A percentile compares a stretch with the other conserved stretches of the same genome.
phyloP scores from a whole-genome alignment of 2,329 filamentous ascomycete genomes.

The Fonsecaea multimorphosa region DNA sequence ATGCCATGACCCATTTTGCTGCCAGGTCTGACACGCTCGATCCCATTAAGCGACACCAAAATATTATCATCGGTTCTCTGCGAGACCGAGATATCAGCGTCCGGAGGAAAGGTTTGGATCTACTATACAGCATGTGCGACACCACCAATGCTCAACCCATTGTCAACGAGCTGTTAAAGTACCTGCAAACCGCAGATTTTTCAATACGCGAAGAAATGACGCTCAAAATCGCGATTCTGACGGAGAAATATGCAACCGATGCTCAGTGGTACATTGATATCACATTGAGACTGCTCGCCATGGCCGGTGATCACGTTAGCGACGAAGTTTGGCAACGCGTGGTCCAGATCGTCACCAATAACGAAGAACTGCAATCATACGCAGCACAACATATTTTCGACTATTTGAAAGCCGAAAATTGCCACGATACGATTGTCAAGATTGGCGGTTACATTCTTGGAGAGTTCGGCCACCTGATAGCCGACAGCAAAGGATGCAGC shows the following conservation, averaged over 20 bases:
- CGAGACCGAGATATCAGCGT: slow-evolving; percentile 98
- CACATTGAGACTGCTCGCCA: slow-evolving; percentile 87
- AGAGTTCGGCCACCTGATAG: slow-evolving; percentile 95
- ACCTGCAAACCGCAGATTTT: slow-evolving; percentile 95
- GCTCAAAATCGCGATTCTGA: slow-evolving; percentile 95
- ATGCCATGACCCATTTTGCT: slow-evolving; percentile 97
- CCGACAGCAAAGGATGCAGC: slow-evolving; percentile 88
- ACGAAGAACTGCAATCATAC: slow-evolving; percentile 96
- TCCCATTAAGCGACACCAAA: slow-evolving; percentile 97
- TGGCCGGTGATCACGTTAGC: slow-evolving; percentile 97
- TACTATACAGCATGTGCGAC: slow-evolving; percentile 99
- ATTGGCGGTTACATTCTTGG: slow-evolving; percentile 96
- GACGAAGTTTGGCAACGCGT: slow-evolving; percentile 99
- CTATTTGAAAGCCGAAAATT: slow-evolving; percentile 90
- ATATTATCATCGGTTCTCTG: slow-evolving; percentile 90
- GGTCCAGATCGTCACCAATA: slow-evolving; percentile 98
- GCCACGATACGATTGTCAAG: slow-evolving; percentile 96
- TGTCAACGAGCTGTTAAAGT: slow-evolving; percentile 89
- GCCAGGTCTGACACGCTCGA: slow-evolving; percentile 92
- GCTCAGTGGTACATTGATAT: slow-evolving; percentile 99
- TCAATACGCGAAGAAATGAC: slow-evolving; percentile 99
- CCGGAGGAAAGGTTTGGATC: slow-evolving; percentile 88
- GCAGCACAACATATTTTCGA: slow-evolving; percentile 91
- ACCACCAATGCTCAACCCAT: slow-evolving; percentile 91
- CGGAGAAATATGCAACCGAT: slow-evolving; percentile 97